Percentiles rank a stretch among this genome's conserved stretches.
These are phyloP conservation scores for Candolleomyces efflorescens DNA, from an alignment of 768 basidiomycete genomes.

Conservation along the genomic window DNA sequence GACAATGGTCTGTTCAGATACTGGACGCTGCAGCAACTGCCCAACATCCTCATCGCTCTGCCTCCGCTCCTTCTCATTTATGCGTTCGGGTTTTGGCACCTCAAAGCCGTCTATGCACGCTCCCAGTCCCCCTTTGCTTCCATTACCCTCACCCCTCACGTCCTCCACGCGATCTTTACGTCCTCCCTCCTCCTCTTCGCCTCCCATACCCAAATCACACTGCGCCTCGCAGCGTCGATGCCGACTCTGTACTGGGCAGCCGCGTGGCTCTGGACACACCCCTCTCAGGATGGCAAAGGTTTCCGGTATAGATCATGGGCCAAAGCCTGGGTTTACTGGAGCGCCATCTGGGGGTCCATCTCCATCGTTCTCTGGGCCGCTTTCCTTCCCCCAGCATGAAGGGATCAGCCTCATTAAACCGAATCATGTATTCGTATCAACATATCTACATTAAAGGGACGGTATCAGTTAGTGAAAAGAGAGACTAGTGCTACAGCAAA, in stretches of 20 bases:
- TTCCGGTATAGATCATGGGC: background rate
- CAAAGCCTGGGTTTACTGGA: slow-evolving; percentile 71
- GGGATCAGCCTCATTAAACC: background rate
- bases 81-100: slow-evolving; percentile 28
- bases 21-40: slow-evolving; percentile 79
- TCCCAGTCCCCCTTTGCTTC: slow-evolving; percentile 6
- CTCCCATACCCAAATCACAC: slow-evolving; percentile 84
- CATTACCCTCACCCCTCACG: slow-evolving; percentile 57
- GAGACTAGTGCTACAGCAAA: too few relatives aligned
- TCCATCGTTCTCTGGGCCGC: slow-evolving; percentile 75
- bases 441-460: background rate
- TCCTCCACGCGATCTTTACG: slow-evolving; percentile 65
- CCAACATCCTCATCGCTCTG: slow-evolving; percentile 79
- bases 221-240: slow-evolving; percentile 71
- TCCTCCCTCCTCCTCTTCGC: slow-evolving; percentile 65
- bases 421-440: background rate
- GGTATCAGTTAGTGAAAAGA: too few relatives aligned
- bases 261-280: slow-evolving; percentile 43
- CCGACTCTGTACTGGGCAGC: slow-evolving; percentile 86
- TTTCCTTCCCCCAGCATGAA: slow-evolving; percentile 93
- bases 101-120: background rate
- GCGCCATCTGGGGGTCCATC: slow-evolving; percentile 66
- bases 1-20: slow-evolving; percentile 79
- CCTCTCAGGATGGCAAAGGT: background rate
- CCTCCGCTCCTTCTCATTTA: slow-evolving; percentile 61